Base-by-base conservation (phyloP, 192 early-diverging fungal genomes). In the Entomortierella chlamydospora region DNA sequence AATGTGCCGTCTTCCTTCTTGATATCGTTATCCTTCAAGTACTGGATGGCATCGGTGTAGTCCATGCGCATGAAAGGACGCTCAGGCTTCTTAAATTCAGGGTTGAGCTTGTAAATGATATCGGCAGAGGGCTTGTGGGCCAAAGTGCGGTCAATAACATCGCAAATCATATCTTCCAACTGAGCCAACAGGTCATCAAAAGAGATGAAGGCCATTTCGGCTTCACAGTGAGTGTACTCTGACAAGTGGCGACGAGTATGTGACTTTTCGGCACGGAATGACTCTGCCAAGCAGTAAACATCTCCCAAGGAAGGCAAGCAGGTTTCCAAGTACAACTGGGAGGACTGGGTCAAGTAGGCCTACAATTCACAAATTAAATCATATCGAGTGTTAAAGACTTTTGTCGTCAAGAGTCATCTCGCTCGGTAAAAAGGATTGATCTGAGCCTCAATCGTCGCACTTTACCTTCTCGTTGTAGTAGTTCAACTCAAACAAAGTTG, bases 271-370 rank as follows among this genome's bases (percentile, higher is more conserved):
- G 98, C 98, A 66, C 98, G 93, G 87, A 94, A 99, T 12, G 95
- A 97, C 86, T 99, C 97, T 42, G 96, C 91, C 72, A 98, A 90
- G 78, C 95, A 96, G 88, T 93, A 99, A 25, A 96, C 96, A 73
- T 96, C 96, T 53, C 98, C 98, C 73, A 99, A 80, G 15, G 97
- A 91, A 52, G 98, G 95, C 57, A 99, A 87, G 62, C 90, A 92
- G 5, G 98, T 98, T 83, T 99, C 98, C 47, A 99, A 87, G 78
- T 99, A 99, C 63, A 99, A 90, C 86, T 99, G 98, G 47, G 97
- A 98, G 29, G 95, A 96, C 87, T 99, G 98, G 5, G 98, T 99
- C 82, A 99, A 88, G 82, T 97, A 99, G 10, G 97, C 97, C 83
- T 89, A 70, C 3, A 6, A 25, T 28, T 47, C 17, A 22, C 56